Evolutionary conservation across 2,329 filamentous ascomycete genomes (phyloP).

Genomic region (Penicillium sp.): DNA sequence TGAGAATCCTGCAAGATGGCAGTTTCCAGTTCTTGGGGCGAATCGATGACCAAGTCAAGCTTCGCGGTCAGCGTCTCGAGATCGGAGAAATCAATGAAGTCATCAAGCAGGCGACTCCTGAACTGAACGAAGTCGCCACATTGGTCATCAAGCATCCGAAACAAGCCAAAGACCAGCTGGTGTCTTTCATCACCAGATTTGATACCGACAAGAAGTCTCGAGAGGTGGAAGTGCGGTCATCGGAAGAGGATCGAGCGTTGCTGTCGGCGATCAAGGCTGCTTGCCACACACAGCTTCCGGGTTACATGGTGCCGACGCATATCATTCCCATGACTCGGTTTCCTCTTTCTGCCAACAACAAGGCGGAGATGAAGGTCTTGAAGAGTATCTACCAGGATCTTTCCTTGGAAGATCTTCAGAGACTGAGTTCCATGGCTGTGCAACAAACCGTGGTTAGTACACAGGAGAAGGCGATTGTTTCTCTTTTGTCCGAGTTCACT

Average conservation of each 20-base stretch:
- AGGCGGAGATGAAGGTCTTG: constrained; percentile 74
- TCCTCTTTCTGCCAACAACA: constrained; percentile 86
- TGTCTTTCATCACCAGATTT: constrained; percentile 66
- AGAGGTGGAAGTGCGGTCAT: constrained; percentile 39
- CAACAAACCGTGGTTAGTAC: constrained; percentile 29
- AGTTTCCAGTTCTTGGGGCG: constrained; percentile 87
- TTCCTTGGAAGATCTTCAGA: constrained; percentile 62
- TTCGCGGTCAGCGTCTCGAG: constrained; percentile 85
- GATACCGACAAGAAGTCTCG: constrained; percentile 17
- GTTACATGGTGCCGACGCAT: constrained; percentile 90
- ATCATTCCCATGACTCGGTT: constrained; percentile 71
- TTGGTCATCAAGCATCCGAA: constrained; percentile 71
- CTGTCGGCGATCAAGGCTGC: constrained; percentile 56
- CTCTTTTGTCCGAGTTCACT: constrained; percentile 57
- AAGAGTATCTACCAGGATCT: constrained; percentile 66
- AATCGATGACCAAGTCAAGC: constrained; percentile 88
- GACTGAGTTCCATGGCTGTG: constrained; percentile 46
- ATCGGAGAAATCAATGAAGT: constrained; percentile 88
- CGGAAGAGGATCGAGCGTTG: constrained; percentile 41
- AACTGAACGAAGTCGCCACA: constrained; percentile 71
- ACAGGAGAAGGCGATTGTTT: constrained; percentile 50
- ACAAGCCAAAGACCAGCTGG: constrained; percentile 78
- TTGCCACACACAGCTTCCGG: constrained; percentile 71
- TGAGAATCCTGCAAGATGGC: constrained; percentile 75
- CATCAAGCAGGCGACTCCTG: constrained; percentile 62